Evolutionary conservation across 192 early-diverging fungal genomes (phyloP).

Genomic region (Coemansia sp.): DNA sequence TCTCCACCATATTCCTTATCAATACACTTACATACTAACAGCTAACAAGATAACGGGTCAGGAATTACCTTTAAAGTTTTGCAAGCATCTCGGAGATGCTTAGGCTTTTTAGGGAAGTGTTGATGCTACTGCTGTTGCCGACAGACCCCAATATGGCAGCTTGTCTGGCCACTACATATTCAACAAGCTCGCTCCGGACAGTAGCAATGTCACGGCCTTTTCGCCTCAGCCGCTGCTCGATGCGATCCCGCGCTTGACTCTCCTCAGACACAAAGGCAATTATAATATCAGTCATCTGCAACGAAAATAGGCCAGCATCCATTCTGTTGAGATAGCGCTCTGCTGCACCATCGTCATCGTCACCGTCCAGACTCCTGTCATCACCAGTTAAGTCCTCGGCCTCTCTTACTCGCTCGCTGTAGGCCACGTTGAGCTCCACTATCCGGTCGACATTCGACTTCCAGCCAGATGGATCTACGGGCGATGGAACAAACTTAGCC

Average conservation of each 20-base stretch:
- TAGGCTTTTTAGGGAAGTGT: not conserved
- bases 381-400: conserved; percentile 58
- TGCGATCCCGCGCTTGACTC: conserved; percentile 15
- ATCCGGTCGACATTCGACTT: conserved; percentile 82
- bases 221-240: conserved; percentile 30
- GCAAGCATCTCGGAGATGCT: not conserved
- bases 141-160: conserved; percentile 7
- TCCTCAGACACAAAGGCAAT: conserved; percentile 67
- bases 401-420: conserved; percentile 60
- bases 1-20: not conserved
- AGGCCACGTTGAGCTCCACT: conserved; percentile 71
- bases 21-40: not conserved
- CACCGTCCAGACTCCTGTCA: conserved; percentile 58
- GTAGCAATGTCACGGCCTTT: conserved; percentile 26
- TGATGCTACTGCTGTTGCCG: not conserved
- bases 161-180: conserved; percentile 21
- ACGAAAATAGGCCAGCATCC: conserved; percentile 77
- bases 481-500: conserved; percentile 70
- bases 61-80: not conserved
- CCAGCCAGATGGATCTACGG: conserved; percentile 59
- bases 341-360: conserved; percentile 58
- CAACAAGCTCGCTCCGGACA: conserved; percentile 29
- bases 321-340: conserved; percentile 68
- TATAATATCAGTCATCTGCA: conserved; percentile 71
- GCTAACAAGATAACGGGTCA: not conserved